A percentile compares a stretch with the other conserved stretches of the same genome.
These are phyloP conservation scores for Metarhizium guizhouense DNA, from an alignment of 2,329 filamentous ascomycete genomes.

Conservation along the genomic window DNA sequence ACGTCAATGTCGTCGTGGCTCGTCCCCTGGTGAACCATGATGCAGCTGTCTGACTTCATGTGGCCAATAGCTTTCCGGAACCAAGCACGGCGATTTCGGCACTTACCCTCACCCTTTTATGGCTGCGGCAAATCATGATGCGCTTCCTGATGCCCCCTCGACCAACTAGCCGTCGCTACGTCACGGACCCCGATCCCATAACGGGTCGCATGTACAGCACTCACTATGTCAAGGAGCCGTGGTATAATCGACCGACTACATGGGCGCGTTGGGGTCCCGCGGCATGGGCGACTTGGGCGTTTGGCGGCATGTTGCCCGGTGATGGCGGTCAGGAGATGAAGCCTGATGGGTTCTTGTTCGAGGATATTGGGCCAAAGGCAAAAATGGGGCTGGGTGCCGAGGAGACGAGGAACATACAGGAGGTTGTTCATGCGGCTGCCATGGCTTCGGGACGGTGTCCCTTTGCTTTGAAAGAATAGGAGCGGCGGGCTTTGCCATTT, in stretches of 20 bases:
- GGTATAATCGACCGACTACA: slow-evolving; percentile 50
- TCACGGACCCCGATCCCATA: slow-evolving; percentile 40
- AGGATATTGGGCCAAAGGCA: slow-evolving; percentile 50
- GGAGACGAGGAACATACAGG: slow-evolving; percentile 10
- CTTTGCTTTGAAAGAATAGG: background rate
- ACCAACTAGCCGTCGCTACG: slow-evolving; percentile 25
- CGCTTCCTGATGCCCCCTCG: slow-evolving; percentile 54
- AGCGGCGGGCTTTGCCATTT: too few species aligned
- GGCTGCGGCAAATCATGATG: slow-evolving; percentile 43
- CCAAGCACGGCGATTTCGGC: slow-evolving; percentile 27
- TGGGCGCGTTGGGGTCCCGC: slow-evolving; percentile 54
- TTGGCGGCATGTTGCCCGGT: slow-evolving; percentile 38
- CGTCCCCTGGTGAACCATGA: background rate
- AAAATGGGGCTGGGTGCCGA: slow-evolving; percentile 32
- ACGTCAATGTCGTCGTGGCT: slow-evolving; percentile 15
- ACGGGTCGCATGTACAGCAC: slow-evolving; percentile 41
- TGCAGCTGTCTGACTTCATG: background rate
- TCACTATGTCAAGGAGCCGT: slow-evolving; percentile 53
- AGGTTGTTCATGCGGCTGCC: background rate
- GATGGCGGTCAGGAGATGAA: slow-evolving; percentile 26
- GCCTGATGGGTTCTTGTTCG: slow-evolving; percentile 42
- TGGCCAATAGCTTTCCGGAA: slow-evolving; percentile 28
- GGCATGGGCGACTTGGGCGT: slow-evolving; percentile 36
- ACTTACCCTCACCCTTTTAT: slow-evolving; percentile 38
- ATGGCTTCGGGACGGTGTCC: background rate